Percentiles rank a stretch among this genome's conserved stretches.
Evolutionary conservation across 164 flowering plant species (phyloP).

Genomic region (Nelumbo lutea): DNA sequence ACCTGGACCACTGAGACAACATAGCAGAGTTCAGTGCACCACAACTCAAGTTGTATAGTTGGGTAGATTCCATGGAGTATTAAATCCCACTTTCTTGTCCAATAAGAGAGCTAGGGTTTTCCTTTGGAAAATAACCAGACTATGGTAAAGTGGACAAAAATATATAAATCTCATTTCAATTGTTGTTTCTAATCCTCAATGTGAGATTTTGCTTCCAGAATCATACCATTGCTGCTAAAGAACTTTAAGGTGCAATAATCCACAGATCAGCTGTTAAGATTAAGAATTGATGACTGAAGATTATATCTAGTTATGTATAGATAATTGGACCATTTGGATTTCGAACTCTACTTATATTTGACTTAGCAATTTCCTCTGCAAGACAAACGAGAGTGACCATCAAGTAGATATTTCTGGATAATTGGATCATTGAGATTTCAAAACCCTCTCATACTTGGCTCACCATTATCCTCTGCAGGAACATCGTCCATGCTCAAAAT

Average conservation of each 20-base stretch:
- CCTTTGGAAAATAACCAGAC: not conserved
- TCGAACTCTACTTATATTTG: no score
- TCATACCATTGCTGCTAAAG: not conserved
- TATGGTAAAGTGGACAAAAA: not conserved
- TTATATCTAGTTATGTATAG: no score
- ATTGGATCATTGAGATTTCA: not conserved
- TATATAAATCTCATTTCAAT: not conserved
- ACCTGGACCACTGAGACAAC: not conserved
- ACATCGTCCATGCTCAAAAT: conserved; percentile 53
- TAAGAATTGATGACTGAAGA: not conserved
- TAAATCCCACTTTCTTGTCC: not conserved
- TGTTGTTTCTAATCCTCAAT: not conserved
- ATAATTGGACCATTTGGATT: no score
- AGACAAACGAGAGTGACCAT: not conserved
- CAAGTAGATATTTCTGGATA: not conserved
- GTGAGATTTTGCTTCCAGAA: not conserved
- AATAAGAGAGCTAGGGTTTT: not conserved
- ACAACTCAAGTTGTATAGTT: not conserved
- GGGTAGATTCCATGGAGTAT: not conserved
- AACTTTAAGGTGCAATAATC: not conserved
- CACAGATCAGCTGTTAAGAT: not conserved
- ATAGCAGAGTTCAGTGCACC: not conserved
- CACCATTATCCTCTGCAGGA: conserved; percentile 57
- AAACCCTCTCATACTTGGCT: not conserved
- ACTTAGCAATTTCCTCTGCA: no score